phyloP scores from a whole-genome alignment of 805 yeast genomes.

The Cyberlindnera maritima region DNA sequence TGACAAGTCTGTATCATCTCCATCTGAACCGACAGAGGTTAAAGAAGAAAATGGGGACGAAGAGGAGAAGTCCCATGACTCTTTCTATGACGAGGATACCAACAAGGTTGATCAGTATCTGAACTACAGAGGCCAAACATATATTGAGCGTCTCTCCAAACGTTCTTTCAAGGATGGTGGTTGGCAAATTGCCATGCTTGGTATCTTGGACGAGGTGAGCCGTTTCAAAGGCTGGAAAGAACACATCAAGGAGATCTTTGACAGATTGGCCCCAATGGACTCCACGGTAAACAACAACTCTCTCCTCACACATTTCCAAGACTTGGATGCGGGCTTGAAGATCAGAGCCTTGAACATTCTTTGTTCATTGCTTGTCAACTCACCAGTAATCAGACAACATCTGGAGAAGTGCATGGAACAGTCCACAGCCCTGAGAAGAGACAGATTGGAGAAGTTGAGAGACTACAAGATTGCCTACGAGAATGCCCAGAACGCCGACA shows the following conservation, averaged over 20 bases:
- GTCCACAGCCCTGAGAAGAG: constrained; percentile 58
- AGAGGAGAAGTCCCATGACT: constrained; percentile 15
- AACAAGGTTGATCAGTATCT: constrained; percentile 37
- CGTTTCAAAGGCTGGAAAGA: constrained; percentile 52
- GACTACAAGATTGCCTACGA: constrained; percentile 57
- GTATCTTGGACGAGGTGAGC: constrained; percentile 61
- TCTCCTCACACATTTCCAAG: constrained; percentile 54
- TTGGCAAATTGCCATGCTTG: constrained; percentile 79
- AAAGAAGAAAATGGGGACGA: constrained; percentile 23
- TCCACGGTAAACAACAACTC: constrained; percentile 46
- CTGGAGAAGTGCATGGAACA: constrained; percentile 70
- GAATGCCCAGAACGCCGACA: constrained; percentile 43
- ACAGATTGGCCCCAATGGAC: constrained; percentile 55
- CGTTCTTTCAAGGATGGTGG: constrained; percentile 79
- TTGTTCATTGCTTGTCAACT: constrained; percentile 57
- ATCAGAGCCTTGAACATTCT: constrained; percentile 58
- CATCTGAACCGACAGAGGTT: constrained; percentile 14
- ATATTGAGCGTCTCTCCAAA: constrained; percentile 76
- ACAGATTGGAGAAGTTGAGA: constrained; percentile 60
- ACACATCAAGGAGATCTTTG: constrained; percentile 49
- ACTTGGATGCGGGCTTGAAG: constrained; percentile 51
- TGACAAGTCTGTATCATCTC: constrained; percentile 10
- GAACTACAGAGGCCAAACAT: constrained; percentile 57
- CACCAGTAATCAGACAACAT: constrained; percentile 55
- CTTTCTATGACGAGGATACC: constrained; percentile 17